A percentile compares a stretch with the other conserved stretches of the same genome.
These are phyloP conservation scores for Torulaspora quercuum DNA, from an alignment of 805 yeast species.

Conservation along the genomic window DNA sequence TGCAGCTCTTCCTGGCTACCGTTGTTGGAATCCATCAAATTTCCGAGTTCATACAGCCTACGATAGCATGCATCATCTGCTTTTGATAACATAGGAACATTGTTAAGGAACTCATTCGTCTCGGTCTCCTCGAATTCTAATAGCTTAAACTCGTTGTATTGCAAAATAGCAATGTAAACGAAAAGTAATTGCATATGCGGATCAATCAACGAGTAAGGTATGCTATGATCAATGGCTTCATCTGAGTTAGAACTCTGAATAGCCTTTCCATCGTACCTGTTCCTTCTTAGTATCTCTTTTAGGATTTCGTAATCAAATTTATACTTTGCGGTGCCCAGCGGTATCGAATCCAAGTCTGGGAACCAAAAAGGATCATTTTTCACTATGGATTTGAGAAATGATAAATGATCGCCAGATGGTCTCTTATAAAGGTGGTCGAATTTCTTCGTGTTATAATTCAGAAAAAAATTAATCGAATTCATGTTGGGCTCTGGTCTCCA, in stretches of 20 bases:
- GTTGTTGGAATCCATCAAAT: slow-evolving; percentile 5
- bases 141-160: slow-evolving; percentile 71
- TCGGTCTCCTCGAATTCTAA: slow-evolving; percentile 89
- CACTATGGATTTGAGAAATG: slow-evolving; percentile 13
- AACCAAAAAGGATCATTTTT: slow-evolving; percentile 38
- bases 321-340: slow-evolving; percentile 27
- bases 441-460: slow-evolving; percentile 34
- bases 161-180: slow-evolving; percentile 71
- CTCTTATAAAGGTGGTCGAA: slow-evolving; percentile 31
- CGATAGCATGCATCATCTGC: slow-evolving; percentile 34
- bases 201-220: slow-evolving; percentile 50
- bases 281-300: slow-evolving; percentile 29
- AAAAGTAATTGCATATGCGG: slow-evolving; percentile 76
- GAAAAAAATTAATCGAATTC: slow-evolving; percentile 33
- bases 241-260: slow-evolving; percentile 6
- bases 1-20: slow-evolving; percentile 16
- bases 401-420: slow-evolving; percentile 23
- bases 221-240: slow-evolving; percentile 9
- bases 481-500: slow-evolving; percentile 51
- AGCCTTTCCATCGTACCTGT: slow-evolving; percentile 23
- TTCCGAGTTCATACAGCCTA: slow-evolving; percentile 22
- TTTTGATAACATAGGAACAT: slow-evolving; percentile 38
- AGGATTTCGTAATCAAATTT: slow-evolving; percentile 32
- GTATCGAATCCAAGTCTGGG: slow-evolving; percentile 34
- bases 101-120: slow-evolving; percentile 70